Percentiles rank a stretch among this genome's conserved stretches.
Evolutionary conservation across 768 basidiomycete genomes (phyloP).

Genomic region (Mycena amicta): DNA sequence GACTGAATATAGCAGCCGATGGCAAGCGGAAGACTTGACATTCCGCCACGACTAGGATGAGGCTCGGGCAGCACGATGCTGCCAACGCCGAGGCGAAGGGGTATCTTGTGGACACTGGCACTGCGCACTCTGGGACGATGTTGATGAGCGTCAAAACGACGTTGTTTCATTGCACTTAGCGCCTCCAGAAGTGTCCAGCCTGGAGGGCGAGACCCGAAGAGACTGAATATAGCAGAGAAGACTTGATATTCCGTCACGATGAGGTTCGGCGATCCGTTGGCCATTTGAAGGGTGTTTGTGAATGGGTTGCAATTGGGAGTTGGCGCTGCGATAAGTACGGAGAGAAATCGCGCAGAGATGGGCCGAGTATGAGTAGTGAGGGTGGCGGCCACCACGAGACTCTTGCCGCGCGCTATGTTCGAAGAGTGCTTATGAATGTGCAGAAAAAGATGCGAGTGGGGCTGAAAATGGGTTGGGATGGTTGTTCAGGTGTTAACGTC

Average conservation of each 20-base stretch:
- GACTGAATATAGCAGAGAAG: background rate
- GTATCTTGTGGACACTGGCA: background rate
- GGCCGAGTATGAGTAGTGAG: background rate
- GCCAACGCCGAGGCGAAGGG: too few species aligned
- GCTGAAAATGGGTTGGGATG: background rate
- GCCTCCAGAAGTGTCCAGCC: background rate
- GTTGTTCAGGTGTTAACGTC: too few species aligned
- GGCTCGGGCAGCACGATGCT: too few species aligned
- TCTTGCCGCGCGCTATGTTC: background rate
- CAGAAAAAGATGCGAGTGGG: background rate
- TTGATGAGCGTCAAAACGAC: background rate
- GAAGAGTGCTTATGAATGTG: slow-evolving; percentile 11
- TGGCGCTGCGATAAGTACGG: background rate
- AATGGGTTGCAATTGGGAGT: background rate
- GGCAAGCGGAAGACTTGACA: too few species aligned
- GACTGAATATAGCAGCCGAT: too few species aligned
- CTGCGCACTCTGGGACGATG: background rate
- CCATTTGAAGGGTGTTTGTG: background rate
- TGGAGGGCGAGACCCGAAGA: background rate
- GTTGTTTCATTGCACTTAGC: background rate
- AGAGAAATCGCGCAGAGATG: too few species aligned
- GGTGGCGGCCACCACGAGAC: background rate
- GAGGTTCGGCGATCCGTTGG: background rate
- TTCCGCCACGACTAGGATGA: too few species aligned
- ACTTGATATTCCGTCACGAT: background rate